These are phyloP conservation scores for Phytophthora cajani DNA, from an alignment of 352 stramenopile species.

Conservation along the genomic window DNA sequence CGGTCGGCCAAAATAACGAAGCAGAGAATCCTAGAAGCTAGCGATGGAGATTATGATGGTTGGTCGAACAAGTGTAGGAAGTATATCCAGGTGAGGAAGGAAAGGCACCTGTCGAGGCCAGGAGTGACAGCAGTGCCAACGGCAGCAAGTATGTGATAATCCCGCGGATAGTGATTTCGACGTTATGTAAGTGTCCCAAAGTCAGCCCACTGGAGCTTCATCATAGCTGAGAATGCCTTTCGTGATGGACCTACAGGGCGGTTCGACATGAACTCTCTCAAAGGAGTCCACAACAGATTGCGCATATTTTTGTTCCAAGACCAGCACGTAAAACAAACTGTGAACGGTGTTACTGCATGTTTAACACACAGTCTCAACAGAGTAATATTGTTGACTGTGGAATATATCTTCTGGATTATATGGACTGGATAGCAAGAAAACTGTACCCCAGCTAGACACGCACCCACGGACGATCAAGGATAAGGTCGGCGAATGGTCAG, in stretches of 20 bases:
- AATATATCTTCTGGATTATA: not conserved
- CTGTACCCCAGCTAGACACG: not conserved
- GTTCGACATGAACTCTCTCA: not conserved
- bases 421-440: not conserved
- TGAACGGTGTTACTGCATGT: not conserved
- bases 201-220: not conserved
- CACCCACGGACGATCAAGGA: not conserved
- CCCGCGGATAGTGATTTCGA: not conserved
- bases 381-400: not conserved
- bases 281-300: not conserved
- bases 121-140: not conserved
- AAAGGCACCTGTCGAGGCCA: not conserved
- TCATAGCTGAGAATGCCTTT: not conserved
- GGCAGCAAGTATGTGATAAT: not conserved
- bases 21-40: not conserved
- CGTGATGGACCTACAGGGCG: not conserved
- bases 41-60: not conserved
- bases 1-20: not conserved
- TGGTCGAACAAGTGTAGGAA: no score
- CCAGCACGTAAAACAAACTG: not conserved
- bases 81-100: not conserved
- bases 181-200: not conserved
- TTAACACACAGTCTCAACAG: not conserved
- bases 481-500: not conserved
- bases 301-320: not conserved